Percentiles rank a stretch among this genome's conserved stretches.
phyloP scores from a whole-genome alignment of 2,329 filamentous ascomycete species.

The Talaromyces verruculosus region DNA sequence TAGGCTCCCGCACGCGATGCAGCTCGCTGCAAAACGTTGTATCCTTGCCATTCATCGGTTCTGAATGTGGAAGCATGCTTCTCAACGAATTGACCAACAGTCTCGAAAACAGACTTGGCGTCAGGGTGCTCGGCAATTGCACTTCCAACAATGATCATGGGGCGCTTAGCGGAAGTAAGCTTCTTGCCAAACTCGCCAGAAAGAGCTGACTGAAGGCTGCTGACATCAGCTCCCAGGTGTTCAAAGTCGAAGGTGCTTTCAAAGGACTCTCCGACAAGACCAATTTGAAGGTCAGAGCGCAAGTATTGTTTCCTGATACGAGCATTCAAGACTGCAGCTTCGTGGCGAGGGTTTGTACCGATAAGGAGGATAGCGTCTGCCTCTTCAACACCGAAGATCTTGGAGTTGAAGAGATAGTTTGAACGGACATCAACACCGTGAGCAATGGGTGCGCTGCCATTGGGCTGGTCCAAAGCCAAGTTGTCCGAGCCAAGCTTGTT shows the following conservation, averaged over 20 bases:
- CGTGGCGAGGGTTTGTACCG: slow-evolving; percentile 91
- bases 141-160: slow-evolving; percentile 96
- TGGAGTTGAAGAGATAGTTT: slow-evolving; percentile 97
- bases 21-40: slow-evolving; percentile 91
- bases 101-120: slow-evolving; percentile 90
- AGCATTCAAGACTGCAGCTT: slow-evolving; percentile 92
- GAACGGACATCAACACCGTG: slow-evolving; percentile 92
- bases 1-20: slow-evolving; percentile 91
- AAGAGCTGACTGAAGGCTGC: slow-evolving; percentile 80
- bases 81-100: slow-evolving; percentile 84
- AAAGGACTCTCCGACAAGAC: slow-evolving; percentile 84
- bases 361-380: slow-evolving; percentile 89
- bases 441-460: slow-evolving; percentile 77
- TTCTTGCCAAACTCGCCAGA: slow-evolving; percentile 90
- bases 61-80: slow-evolving; percentile 88
- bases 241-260: slow-evolving; percentile 95
- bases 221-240: slow-evolving; percentile 77
- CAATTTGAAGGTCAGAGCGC: slow-evolving; percentile 89
- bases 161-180: slow-evolving; percentile 79
- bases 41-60: slow-evolving; percentile 92
- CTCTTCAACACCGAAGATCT: slow-evolving; percentile 89
- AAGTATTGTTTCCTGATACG: slow-evolving; percentile 98
- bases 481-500: slow-evolving; percentile 98
- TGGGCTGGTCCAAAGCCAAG: slow-evolving; percentile 84
- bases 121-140: slow-evolving; percentile 88